Evolutionary conservation across 1,284 basidiomycete genomes (phyloP).

Genomic region (Ceratobasidium sp.): DNA sequence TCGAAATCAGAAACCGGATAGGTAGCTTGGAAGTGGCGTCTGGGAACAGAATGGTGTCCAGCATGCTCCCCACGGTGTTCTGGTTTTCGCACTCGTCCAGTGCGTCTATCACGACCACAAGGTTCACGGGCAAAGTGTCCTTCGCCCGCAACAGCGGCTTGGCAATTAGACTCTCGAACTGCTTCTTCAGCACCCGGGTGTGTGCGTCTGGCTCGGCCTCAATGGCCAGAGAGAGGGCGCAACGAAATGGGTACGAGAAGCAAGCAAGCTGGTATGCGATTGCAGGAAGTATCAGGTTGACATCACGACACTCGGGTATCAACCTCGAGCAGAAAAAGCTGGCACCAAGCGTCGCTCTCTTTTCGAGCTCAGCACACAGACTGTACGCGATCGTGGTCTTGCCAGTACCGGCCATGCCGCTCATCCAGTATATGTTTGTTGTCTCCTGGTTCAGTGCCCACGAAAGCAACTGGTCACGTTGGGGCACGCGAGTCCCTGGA

Average conservation of each 20-base stretch:
- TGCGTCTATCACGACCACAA: constrained; percentile 1
- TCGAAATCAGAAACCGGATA: neutral
- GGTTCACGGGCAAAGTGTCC: neutral
- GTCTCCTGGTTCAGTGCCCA: no score
- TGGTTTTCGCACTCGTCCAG: constrained; percentile 13
- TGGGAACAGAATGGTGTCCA: neutral
- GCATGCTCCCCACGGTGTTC: neutral
- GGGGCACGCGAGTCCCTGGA: no score
- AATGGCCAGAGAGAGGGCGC: neutral
- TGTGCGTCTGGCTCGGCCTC: neutral
- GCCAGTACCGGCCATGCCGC: no score
- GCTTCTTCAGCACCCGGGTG: neutral
- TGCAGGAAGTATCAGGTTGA: neutral
- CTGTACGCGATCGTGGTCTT: no score
- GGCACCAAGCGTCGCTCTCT: no score
- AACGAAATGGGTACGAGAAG: neutral
- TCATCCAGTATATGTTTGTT: no score
- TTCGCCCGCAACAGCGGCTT: neutral
- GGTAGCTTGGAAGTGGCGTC: neutral
- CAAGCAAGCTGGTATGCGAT: constrained; percentile 1
- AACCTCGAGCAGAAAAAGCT: no score
- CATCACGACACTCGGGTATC: no score
- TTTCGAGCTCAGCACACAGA: no score
- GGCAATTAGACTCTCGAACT: constrained; percentile 1
- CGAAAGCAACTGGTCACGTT: no score